A percentile compares a stretch with the other conserved stretches of the same genome.
Evolutionary conservation across 495 filamentous ascomycete genomes (phyloP).

Genomic region (Annulohypoxylon stygium): DNA sequence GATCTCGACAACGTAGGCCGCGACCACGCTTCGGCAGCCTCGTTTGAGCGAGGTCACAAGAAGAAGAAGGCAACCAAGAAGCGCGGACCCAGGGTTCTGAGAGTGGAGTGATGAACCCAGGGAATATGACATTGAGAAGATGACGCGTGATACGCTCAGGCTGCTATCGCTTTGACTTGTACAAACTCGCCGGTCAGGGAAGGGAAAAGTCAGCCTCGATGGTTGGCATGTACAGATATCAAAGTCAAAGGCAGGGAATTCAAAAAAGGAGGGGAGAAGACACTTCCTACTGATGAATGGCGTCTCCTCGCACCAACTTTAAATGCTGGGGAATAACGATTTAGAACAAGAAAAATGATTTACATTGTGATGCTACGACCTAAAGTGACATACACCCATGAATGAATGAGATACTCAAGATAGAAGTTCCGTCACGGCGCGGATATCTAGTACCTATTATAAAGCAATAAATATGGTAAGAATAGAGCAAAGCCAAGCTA

Average conservation of each 20-base stretch:
- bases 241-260: conserved; percentile 15
- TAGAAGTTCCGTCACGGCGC: no score
- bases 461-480: no score
- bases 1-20: conserved; percentile 95
- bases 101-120: conserved; percentile 75
- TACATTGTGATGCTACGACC: neutral
- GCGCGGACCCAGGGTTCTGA: conserved; percentile 81
- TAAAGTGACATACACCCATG: no score
- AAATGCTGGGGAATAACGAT: neutral
- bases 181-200: conserved; percentile 9
- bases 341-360: neutral
- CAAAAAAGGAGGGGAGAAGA: conserved; percentile 18
- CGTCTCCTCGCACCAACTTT: neutral
- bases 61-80: conserved; percentile 88
- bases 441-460: no score
- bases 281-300: conserved; percentile 7
- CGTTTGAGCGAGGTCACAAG: conserved; percentile 94
- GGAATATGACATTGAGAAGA: conserved; percentile 1
- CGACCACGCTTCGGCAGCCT: conserved; percentile 84
- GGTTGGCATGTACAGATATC: conserved; percentile 37
- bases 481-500: no score
- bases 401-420: no score
- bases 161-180: conserved; percentile 17
- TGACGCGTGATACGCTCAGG: conserved; percentile 10
- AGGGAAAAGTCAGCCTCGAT: conserved; percentile 19